Base-by-base conservation (phyloP, 345 rosid genomes). In the Eucalyptus dawsonii region DNA sequence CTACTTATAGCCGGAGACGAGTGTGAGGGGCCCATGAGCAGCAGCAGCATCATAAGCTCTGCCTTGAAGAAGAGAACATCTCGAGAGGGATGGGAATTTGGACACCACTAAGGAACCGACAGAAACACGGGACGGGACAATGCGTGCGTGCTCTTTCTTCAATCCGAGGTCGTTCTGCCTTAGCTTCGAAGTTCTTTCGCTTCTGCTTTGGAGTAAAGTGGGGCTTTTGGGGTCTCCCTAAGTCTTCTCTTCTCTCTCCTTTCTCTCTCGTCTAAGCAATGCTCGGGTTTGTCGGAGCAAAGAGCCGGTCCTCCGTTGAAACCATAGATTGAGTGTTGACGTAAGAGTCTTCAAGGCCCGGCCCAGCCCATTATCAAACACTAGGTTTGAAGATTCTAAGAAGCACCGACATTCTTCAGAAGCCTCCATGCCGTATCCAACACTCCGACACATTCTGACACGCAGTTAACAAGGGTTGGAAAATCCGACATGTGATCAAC, bases 381-480 rank as follows among this genome's bases (percentile, higher is more conserved):
- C 1, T 53, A 4, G 58, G 10, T 53, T 0, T 17, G 22, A 7
- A 50, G 6, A 13, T 2, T 4, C 45, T 45, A 45, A 45, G 47
- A 45, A 9, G 47, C 10, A 45, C 47, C 47, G 4, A 45, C 3
- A 44, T 1, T 44, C 45, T 44, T 2, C 0, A 44, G 45, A 44
- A 44, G 45, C 45, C 1, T 8, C 8, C 45, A 2, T 44, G 9
- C 8, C 3, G 45, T 44, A 44, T 44, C 45, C 45, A 9, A 44
- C 4, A 45, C 47, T 45, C 47, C 47, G 4, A 45, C 9, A 42
- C 44, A 6, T 2, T 42, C 3, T 0, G 47, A 45, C 47, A 45
- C 3, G 47, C 47, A 2, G 44, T 44, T 10, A 44, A 45, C 11
- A 11, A 45, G 0, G 9, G 11, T 45, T 0, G 4, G 47, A 45